Evolutionary conservation across 176 grass and related monocot genomes (phyloP), one percentile per base, ranked within the genome.

Genomic region (Rhynchospora tenuis): DNA sequence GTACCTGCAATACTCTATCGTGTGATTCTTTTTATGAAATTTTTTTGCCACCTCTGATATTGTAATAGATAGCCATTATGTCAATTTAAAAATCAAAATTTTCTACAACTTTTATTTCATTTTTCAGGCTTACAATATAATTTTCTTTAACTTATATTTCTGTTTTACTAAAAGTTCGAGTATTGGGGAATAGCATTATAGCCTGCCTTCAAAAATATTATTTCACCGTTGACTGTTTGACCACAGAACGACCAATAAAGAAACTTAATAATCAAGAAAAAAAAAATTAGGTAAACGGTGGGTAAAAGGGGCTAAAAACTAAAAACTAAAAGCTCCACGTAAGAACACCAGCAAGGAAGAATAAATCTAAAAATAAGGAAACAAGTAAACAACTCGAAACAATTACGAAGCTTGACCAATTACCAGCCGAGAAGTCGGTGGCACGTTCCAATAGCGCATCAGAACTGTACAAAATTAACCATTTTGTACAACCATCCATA

Each of bases 391-490:
- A 81, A 47, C 15, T 46, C 19, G n/a, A 81, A 64, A 47, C 33
- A 82, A 82, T 64, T 16, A 47, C 33, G 52, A 2, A 66, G 59
- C 60, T 27, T 48, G 23, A 82, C 60, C 22, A 48, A 47, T 51
- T 60, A 75, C 72, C 47, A 46, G 58, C 33, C 58, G 29, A 51
- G 38, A 50, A 67, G 80, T 82, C 80, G 80, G 80, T 82, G 80
- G 60, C 80, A 82, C 80, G 80, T 82, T 82, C 59, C 73, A 31
- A 55, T 75, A 54, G 13, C 45, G 45, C 73, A 54, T 54, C 73
- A 27, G 47, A 74, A 26, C 26, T 16, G 20, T 67, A 42, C 26
- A 22, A 5, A 52, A 4, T 51, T 15, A 11, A 43, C 10, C 26
- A 11, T 27, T 26, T 26, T 26, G 23, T 29, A 6, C 6, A 54